phyloP scores from a whole-genome alignment of 2,329 filamentous ascomycete species.

The Periconia sp. region DNA sequence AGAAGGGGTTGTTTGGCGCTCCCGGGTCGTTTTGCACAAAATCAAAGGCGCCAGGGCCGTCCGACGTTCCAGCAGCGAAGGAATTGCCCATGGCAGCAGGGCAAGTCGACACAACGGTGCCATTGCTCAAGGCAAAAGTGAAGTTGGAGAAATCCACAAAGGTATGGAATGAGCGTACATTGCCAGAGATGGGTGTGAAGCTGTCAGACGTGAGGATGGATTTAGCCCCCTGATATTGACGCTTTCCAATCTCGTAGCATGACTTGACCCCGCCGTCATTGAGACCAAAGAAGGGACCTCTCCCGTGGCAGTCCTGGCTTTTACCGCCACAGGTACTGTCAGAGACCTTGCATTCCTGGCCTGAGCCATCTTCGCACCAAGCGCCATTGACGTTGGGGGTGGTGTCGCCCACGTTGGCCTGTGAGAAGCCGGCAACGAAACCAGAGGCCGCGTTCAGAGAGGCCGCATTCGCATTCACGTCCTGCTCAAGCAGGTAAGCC shows the following conservation, averaged over 20 bases:
- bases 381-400: conserved; percentile 85
- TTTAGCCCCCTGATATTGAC: conserved; percentile 68
- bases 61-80: conserved; percentile 89
- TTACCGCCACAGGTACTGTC: conserved; percentile 83
- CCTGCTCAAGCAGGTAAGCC: conserved; percentile 79
- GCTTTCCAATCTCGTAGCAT: conserved; percentile 73
- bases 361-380: conserved; percentile 82
- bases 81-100: conserved; percentile 87
- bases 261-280: conserved; percentile 68
- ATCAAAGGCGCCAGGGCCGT: conserved; percentile 88
- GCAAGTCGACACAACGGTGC: conserved; percentile 71
- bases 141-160: conserved; percentile 81
- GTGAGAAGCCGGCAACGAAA: conserved; percentile 90
- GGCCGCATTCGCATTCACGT: conserved; percentile 51
- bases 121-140: conserved; percentile 72
- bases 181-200: conserved; percentile 59
- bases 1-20: conserved; percentile 76
- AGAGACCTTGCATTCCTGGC: conserved; percentile 68
- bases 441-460: conserved; percentile 56
- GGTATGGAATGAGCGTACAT: conserved; percentile 78
- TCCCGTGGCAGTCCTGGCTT: conserved; percentile 71
- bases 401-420: conserved; percentile 88
- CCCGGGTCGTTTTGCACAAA: conserved; percentile 86
- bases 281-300: conserved; percentile 68
- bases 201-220: conserved; percentile 57